Evolutionary conservation across 225 moss, liverwort and hornwort species (phyloP).

Genomic region (Pleurozium schreberi): DNA sequence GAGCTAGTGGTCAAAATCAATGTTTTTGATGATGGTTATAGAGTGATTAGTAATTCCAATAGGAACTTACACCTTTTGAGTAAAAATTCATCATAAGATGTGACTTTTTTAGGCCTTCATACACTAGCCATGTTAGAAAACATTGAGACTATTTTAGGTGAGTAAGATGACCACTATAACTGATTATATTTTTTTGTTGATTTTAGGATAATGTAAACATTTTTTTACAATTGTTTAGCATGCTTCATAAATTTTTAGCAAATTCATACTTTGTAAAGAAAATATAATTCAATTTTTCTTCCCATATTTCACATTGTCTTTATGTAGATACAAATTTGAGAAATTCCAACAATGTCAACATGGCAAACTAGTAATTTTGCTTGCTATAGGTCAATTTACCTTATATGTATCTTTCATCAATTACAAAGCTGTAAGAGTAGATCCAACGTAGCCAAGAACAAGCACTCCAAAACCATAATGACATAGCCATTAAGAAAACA

Average conservation of each 20-base stretch:
- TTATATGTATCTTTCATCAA: not conserved
- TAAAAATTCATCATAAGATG: not conserved
- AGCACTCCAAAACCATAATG: too few species aligned
- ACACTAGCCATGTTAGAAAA: not conserved
- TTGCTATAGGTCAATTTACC: not conserved
- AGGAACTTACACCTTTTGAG: not conserved
- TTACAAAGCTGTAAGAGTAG: too few species aligned
- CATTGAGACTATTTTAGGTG: not conserved
- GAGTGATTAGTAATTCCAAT: not conserved
- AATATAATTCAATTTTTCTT: not conserved
- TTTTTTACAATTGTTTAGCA: not conserved
- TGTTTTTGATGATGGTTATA: not conserved
- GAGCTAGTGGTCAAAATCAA: not conserved
- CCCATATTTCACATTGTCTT: not conserved
- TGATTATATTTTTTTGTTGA: too few species aligned
- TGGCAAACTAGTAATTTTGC: accelerated
- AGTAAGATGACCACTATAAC: not conserved
- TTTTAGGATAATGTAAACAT: not conserved
- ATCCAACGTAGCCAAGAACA: too few species aligned
- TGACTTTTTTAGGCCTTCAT: not conserved
- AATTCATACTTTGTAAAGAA: not conserved
- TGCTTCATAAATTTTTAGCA: not conserved
- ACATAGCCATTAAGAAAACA: too few species aligned
- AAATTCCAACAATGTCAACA: not conserved
- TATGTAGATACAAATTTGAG: too few species aligned